Percentiles rank a stretch among this genome's conserved stretches.
phyloP scores from a whole-genome alignment of 2,329 filamentous ascomycete genomes.

The Colletotrichum costaricense region DNA sequence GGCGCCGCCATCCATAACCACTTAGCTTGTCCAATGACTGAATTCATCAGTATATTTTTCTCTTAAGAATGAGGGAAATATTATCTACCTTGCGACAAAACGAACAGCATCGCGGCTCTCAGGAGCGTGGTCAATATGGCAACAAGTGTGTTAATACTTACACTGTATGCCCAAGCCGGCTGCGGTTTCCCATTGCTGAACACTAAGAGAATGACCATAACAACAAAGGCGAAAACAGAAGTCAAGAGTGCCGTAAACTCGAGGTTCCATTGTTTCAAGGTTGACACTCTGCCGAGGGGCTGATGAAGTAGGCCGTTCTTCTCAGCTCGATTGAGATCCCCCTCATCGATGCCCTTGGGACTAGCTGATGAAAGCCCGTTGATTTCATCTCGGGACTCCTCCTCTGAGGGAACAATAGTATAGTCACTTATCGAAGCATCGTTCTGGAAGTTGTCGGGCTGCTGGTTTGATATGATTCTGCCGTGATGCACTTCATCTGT shows the following conservation, averaged over 20 bases:
- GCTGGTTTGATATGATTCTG: neutral
- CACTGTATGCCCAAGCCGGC: neutral
- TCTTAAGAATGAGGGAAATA: too few relatives aligned
- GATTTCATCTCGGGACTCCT: neutral
- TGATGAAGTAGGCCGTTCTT: neutral
- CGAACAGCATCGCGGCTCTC: neutral
- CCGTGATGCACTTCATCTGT: neutral
- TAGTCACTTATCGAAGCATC: neutral
- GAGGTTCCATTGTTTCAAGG: neutral
- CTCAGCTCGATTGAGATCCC: neutral
- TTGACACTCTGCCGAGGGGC: neutral
- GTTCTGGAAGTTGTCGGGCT: neutral
- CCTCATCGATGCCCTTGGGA: neutral
- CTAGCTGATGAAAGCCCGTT: neutral
- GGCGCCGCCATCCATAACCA: neutral
- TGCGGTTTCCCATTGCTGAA: neutral
- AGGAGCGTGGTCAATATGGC: neutral
- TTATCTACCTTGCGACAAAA: neutral
- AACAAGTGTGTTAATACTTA: neutral
- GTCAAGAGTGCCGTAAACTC: neutral
- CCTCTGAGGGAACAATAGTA: neutral
- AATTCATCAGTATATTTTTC: neutral
- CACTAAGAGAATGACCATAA: neutral
- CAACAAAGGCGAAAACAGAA: neutral
- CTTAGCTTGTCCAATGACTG: neutral